Conservation (phyloP, 192 early-diverging fungal species). For the Linnemannia schmuckeri region DNA sequence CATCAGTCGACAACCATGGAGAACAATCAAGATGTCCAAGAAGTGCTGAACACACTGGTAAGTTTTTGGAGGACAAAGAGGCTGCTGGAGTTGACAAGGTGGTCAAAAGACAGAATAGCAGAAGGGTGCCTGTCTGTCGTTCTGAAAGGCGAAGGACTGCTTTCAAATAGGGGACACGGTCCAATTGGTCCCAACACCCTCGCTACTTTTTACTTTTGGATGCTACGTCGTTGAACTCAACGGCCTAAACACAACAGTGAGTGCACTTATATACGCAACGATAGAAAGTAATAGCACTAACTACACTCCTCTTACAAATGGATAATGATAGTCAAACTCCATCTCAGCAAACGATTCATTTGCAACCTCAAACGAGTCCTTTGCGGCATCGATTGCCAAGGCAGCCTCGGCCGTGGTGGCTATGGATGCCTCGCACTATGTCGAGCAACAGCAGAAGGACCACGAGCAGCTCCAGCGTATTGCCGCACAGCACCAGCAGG, state of each 20-base stretch:
- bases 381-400: background rate
- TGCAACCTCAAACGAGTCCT: background rate
- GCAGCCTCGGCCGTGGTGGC: background rate
- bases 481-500: slow-evolving; percentile 37
- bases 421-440: slow-evolving; percentile 7
- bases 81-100: background rate
- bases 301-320: background rate
- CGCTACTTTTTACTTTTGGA: background rate
- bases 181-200: slow-evolving; percentile 11
- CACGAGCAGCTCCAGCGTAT: slow-evolving; percentile 49
- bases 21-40: slow-evolving; percentile 33
- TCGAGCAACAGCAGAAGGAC: slow-evolving; percentile 13
- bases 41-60: slow-evolving; percentile 40
- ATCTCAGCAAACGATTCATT: background rate
- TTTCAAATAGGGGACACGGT: slow-evolving; percentile 7
- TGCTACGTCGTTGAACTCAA: background rate
- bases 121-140: background rate
- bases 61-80: background rate
- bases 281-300: background rate
- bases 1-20: slow-evolving; percentile 24
- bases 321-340: background rate
- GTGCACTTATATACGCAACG: background rate
- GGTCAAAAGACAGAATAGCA: background rate
- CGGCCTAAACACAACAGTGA: background rate
- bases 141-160: background rate